phyloP scores from a whole-genome alignment of 768 basidiomycete species.

The Mrakia blollopis region DNA sequence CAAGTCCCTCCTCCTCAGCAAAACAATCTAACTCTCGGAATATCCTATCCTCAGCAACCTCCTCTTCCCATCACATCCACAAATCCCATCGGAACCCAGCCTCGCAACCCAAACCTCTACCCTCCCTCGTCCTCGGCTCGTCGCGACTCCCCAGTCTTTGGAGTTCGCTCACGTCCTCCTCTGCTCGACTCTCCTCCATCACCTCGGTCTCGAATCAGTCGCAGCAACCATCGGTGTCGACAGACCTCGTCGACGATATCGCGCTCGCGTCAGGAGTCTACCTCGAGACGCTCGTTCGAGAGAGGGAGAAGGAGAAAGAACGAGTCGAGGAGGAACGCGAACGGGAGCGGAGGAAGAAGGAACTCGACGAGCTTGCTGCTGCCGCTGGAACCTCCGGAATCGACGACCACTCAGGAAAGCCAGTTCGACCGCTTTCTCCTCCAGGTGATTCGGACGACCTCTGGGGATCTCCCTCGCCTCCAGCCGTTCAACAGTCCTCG shows the following conservation, averaged over 20 bases:
- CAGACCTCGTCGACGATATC: constrained; percentile 53
- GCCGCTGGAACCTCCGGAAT: not conserved
- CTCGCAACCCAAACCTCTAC: not conserved
- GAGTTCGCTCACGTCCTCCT: constrained; percentile 7
- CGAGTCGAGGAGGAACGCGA: constrained; percentile 64
- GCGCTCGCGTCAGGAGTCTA: constrained; percentile 63
- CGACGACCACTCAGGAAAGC: not conserved
- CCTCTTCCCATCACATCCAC: not conserved
- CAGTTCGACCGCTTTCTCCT: not conserved
- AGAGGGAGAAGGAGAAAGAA: constrained; percentile 58
- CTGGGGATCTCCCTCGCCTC: constrained; percentile 37
- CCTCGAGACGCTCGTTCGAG: constrained; percentile 61
- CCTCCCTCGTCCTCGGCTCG: not conserved
- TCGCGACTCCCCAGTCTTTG: constrained; percentile 12
- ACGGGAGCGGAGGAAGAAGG: constrained; percentile 33
- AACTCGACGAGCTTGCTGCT: constrained; percentile 4
- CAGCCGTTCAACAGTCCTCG: constrained; percentile 25
- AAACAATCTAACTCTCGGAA: not conserved
- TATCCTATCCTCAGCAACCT: not conserved
- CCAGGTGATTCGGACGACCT: constrained; percentile 21
- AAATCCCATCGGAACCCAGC: not conserved
- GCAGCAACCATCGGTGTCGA: constrained; percentile 43
- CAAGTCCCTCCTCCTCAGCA: constrained; percentile 40
- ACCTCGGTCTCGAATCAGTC: constrained; percentile 38
- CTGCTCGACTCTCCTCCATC: constrained; percentile 11